Base-by-base conservation (phyloP, 2,329 filamentous ascomycete genomes). In the Zasmidium citrigriseum region DNA sequence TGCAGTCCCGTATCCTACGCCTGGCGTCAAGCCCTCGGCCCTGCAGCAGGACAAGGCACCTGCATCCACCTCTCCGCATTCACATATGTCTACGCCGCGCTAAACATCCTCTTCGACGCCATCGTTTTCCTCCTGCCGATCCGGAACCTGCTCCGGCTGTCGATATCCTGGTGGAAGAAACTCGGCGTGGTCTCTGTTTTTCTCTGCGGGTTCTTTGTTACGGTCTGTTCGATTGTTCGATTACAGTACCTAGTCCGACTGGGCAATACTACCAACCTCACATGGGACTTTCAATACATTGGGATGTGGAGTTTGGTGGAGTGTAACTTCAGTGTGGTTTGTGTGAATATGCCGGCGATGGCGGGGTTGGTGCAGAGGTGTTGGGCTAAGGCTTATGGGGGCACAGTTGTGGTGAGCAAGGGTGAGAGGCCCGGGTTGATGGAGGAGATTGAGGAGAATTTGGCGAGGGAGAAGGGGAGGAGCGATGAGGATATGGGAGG, bases 201-300 rank as follows among this genome's bases (percentile, higher is more conserved):
- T 24, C 29, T 60, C 22, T 45, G 53, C 12, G 58, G 58, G 3
- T 49, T 60, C 34, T 22, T 54, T 20, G 58, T 60, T 45, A 60
- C 58, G 2, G 34, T 54, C 23, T 54, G 48, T 27, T 49, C 45
- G 10, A 55, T 56, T 27, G 50, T 57, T 10, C 49, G 58, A 18
- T 49, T 57, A 22, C 58, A 60, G 24, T 60, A 60, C 38, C 54
- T 57, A 3, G 54, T 57, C 22, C 54, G 54, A 18, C 20, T 60
- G 16, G 46, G n/a, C 18, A 49, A 56, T 27, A 47, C 41, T 14
- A 46, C 23, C 16, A 59, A 59, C 25, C 20, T 47, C 22, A 48
- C 51, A 3, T 59, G 57, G 52, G 47, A 55, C 41, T 52, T 51
- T 41, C 52, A 59, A n/a, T 51, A 50, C 25, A 55, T 55, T 11